Percentiles rank a stretch among this genome's conserved stretches.
These are phyloP conservation scores for Smallanthus sonchifolius DNA, from an alignment of 129 eudicot species.

Conservation along the genomic window DNA sequence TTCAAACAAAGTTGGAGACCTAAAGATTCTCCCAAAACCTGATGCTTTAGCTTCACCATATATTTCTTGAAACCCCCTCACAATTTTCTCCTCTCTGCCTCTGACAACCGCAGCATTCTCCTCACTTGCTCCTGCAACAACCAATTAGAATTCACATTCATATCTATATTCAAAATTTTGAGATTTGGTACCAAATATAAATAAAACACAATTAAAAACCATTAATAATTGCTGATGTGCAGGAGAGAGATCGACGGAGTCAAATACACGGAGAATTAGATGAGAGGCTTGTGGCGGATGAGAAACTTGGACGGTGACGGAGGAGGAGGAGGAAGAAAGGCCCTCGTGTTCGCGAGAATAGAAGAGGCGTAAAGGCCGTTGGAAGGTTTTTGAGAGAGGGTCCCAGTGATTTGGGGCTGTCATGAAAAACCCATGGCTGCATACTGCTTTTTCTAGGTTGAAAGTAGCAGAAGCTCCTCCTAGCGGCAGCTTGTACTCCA, in stretches of 20 bases:
- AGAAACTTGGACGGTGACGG: conserved; percentile 45
- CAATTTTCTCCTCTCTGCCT: conserved; percentile 48
- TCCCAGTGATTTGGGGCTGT: conserved; percentile 89
- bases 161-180: background rate
- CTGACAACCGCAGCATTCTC: conserved; percentile 76
- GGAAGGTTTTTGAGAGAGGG: conserved; percentile 53
- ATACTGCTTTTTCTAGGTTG: conserved; percentile 63
- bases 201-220: conserved; percentile 13
- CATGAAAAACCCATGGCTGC: conserved; percentile 94
- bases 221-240: conserved; percentile 35
- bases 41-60: conserved; percentile 47
- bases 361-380: conserved; percentile 66
- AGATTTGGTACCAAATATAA: background rate
- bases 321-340: conserved; percentile 21
- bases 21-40: conserved; percentile 81
- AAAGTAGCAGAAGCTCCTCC: conserved; percentile 36
- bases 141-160: background rate
- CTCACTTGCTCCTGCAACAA: conserved; percentile 60
- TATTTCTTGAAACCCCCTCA: conserved; percentile 57
- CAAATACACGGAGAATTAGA: conserved; percentile 50
- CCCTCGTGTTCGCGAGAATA: background rate
- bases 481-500: conserved; percentile 45
- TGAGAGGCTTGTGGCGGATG: conserved; percentile 45
- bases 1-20: conserved; percentile 88
- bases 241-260: conserved; percentile 37